Evolutionary conservation across 257 asterid genomes (phyloP).

Genomic region (Ballota nigra): DNA sequence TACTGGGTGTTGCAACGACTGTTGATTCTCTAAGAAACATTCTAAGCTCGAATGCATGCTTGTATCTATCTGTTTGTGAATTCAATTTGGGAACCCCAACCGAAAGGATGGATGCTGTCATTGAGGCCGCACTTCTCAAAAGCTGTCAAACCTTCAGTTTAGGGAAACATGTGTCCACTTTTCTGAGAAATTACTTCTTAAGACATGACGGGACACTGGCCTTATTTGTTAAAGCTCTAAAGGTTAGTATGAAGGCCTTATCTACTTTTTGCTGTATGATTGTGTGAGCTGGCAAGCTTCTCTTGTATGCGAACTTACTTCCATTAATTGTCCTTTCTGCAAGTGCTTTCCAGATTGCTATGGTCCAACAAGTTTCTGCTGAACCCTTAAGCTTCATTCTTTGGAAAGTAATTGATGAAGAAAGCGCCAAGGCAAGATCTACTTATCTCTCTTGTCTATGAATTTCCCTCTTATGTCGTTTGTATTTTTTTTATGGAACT

Average conservation of each 20-base stretch:
- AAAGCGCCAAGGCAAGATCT: conserved; percentile 49
- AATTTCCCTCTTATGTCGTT: not conserved
- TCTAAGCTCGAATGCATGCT: conserved; percentile 57
- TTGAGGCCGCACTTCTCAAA: conserved; percentile 70
- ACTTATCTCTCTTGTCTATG: not conserved
- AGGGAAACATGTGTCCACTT: conserved; percentile 64
- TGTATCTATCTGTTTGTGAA: conserved; percentile 49
- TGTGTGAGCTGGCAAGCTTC: conserved; percentile 22
- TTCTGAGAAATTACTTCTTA: conserved; percentile 75
- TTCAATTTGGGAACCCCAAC: conserved; percentile 75
- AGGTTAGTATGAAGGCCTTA: conserved; percentile 42
- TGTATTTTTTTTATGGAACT: not conserved
- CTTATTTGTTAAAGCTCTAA: conserved; percentile 76
- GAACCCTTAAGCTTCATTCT: conserved; percentile 55
- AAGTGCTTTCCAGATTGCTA: conserved; percentile 56
- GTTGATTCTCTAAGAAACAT: conserved; percentile 58
- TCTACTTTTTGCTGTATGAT: conserved; percentile 3
- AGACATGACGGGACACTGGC: conserved; percentile 91
- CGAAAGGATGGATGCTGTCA: conserved; percentile 78
- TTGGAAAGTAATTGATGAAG: conserved; percentile 34
- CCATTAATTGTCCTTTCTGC: not conserved
- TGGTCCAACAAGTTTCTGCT: conserved; percentile 55
- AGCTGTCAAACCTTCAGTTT: conserved; percentile 53
- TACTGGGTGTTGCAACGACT: conserved; percentile 87
- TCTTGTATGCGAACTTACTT: conserved; percentile 17